These are phyloP conservation scores for Iberis pinnata DNA, from an alignment of 345 rosid genomes.

Conservation along the genomic window DNA sequence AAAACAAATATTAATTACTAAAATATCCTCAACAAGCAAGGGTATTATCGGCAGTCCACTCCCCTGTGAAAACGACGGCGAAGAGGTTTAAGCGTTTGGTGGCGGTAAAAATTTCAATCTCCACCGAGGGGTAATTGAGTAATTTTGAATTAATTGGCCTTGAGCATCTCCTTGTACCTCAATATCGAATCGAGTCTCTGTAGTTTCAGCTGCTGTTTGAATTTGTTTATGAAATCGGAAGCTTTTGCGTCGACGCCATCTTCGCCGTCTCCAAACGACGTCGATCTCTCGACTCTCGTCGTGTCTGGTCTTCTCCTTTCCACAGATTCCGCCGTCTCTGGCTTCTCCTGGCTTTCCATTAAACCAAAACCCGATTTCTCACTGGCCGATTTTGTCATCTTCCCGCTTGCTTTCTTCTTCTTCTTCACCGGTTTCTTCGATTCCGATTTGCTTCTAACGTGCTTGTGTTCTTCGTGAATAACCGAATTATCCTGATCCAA, in stretches of 20 bases:
- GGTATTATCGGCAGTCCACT: constrained; percentile 15
- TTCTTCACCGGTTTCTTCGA: constrained; percentile 26
- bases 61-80: constrained; percentile 2
- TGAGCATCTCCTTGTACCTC: constrained; percentile 34
- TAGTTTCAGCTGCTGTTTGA: constrained; percentile 33
- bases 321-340: constrained; percentile 23
- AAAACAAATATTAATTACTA: background rate
- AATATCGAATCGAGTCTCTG: constrained; percentile 36
- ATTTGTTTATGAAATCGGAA: constrained; percentile 34
- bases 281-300: constrained; percentile 24
- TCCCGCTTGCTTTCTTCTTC: constrained; percentile 21
- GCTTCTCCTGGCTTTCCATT: constrained; percentile 4
- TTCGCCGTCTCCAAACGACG: constrained; percentile 27
- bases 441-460: constrained; percentile 42
- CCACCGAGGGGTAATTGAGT: background rate
- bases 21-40: constrained; percentile 14
- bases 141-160: constrained; percentile 1
- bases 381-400: constrained; percentile 69
- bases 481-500: constrained; percentile 6
- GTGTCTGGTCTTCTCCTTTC: constrained; percentile 35
- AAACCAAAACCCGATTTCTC: constrained; percentile 33
- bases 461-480: constrained; percentile 23
- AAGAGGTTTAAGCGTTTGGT: background rate
- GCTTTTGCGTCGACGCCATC: constrained; percentile 36
- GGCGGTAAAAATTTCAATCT: background rate